Evolutionary conservation across 108 stramenopile genomes (phyloP).

Genomic region (Ochromonas danica): DNA sequence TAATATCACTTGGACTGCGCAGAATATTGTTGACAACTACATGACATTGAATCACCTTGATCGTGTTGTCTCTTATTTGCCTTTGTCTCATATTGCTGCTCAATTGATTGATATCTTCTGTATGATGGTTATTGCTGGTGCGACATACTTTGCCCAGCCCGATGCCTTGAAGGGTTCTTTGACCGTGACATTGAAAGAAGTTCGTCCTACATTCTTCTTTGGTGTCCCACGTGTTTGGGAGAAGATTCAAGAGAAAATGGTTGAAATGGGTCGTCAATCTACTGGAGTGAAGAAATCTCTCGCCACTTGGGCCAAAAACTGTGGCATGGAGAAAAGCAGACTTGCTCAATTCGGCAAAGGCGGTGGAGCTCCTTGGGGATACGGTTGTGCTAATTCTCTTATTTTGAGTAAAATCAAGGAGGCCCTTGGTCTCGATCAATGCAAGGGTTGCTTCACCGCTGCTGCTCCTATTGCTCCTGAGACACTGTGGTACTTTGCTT

Average conservation of each 20-base stretch:
- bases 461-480: slow-evolving; percentile 68
- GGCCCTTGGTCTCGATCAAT: slow-evolving; percentile 64
- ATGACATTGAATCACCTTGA: slow-evolving; percentile 38
- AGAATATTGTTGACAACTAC: slow-evolving; percentile 29
- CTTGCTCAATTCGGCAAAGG: slow-evolving; percentile 52
- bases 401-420: slow-evolving; percentile 56
- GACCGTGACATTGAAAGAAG: slow-evolving; percentile 56
- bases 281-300: slow-evolving; percentile 63
- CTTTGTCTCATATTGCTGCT: slow-evolving; percentile 38
- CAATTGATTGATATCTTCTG: slow-evolving; percentile 60
- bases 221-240: slow-evolving; percentile 81
- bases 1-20: slow-evolving; percentile 71
- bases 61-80: slow-evolving; percentile 55
- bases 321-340: slow-evolving; percentile 54
- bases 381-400: slow-evolving; percentile 43
- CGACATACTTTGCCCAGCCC: slow-evolving; percentile 66
- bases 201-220: slow-evolving; percentile 74
- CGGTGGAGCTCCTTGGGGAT: slow-evolving; percentile 53
- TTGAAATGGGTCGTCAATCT: slow-evolving; percentile 60
- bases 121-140: slow-evolving; percentile 54
- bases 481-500: slow-evolving; percentile 66
- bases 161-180: slow-evolving; percentile 69
- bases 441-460: slow-evolving; percentile 53
- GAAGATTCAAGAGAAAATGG: slow-evolving; percentile 76
- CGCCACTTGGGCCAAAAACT: slow-evolving; percentile 64